phyloP scores from a whole-genome alignment of 2,329 filamentous ascomycete genomes.

The Alternaria conjuncta region DNA sequence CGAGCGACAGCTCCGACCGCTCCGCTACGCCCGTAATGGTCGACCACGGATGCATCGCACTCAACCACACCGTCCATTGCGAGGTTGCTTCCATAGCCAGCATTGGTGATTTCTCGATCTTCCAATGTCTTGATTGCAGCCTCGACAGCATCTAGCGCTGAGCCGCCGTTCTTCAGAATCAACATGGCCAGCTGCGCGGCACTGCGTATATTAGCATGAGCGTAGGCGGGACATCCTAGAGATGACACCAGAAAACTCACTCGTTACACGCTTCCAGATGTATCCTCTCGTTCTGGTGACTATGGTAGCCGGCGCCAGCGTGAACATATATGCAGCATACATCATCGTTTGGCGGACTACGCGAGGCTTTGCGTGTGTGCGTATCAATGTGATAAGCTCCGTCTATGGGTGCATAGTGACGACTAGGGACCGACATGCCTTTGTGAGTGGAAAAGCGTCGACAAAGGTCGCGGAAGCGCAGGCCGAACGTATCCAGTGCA shows the following conservation, averaged over 20 bases:
- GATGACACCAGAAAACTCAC: slow-evolving; percentile 61
- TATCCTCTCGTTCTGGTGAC: slow-evolving; percentile 79
- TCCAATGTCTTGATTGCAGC: slow-evolving; percentile 86
- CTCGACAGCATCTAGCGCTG: slow-evolving; percentile 87
- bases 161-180: slow-evolving; percentile 77
- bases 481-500: slow-evolving; percentile 29
- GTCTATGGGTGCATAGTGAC: slow-evolving; percentile 28
- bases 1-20: slow-evolving; percentile 90
- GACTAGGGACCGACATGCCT: slow-evolving; percentile 34
- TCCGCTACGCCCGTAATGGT: slow-evolving; percentile 88
- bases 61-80: slow-evolving; percentile 90
- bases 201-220: slow-evolving; percentile 53
- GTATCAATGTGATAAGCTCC: slow-evolving; percentile 28
- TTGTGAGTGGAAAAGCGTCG: slow-evolving; percentile 31
- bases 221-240: background rate
- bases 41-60: slow-evolving; percentile 91
- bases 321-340: slow-evolving; percentile 89
- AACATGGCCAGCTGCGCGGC: slow-evolving; percentile 85
- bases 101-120: slow-evolving; percentile 94
- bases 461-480: slow-evolving; percentile 32
- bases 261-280: slow-evolving; percentile 88
- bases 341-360: slow-evolving; percentile 51
- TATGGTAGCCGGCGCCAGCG: slow-evolving; percentile 94
- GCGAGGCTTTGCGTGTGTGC: slow-evolving; percentile 48
- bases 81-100: slow-evolving; percentile 94